These are phyloP conservation scores for Linnemannia elongata DNA, from an alignment of 192 early-diverging fungal species.

Conservation along the genomic window DNA sequence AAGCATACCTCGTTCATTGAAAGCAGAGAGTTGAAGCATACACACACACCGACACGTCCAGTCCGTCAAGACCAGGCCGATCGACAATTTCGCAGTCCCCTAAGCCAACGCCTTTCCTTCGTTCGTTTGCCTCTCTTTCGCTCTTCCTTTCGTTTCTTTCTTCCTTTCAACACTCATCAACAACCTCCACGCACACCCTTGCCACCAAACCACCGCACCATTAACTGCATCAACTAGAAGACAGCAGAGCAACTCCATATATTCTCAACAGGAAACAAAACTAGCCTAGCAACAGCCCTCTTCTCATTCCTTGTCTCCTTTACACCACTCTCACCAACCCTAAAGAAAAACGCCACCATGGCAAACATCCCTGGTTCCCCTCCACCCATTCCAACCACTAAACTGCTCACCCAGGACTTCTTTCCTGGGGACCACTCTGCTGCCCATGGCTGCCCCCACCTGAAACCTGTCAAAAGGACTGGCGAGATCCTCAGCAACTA, in stretches of 20 bases:
- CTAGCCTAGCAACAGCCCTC: neutral
- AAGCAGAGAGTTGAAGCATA: neutral
- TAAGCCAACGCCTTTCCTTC: no score
- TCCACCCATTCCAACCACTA: slow-evolving; percentile 34
- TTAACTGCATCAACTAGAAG: no score
- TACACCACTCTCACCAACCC: neutral
- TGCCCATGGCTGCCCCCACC: slow-evolving; percentile 44
- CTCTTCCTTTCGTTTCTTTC: neutral
- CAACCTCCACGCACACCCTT: neutral
- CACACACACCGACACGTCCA: neutral
- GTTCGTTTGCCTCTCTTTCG: no score
- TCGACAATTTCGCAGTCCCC: neutral
- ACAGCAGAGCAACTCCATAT: neutral
- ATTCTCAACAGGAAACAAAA: no score
- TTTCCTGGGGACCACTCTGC: slow-evolving; percentile 50
- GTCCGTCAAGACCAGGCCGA: neutral
- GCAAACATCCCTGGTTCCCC: slow-evolving; percentile 19
- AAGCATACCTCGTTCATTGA: neutral
- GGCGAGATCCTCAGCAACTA: slow-evolving; percentile 51
- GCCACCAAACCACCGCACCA: neutral
- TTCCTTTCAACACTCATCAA: neutral
- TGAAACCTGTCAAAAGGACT: slow-evolving; percentile 37
- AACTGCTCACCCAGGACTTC: slow-evolving; percentile 53
- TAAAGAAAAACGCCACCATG: slow-evolving; percentile 15
- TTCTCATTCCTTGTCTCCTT: neutral